A percentile compares a stretch with the other conserved stretches of the same genome.
Conservation (phyloP, 345 rosid genomes). For the Psidium friedrichsthalianum region DNA sequence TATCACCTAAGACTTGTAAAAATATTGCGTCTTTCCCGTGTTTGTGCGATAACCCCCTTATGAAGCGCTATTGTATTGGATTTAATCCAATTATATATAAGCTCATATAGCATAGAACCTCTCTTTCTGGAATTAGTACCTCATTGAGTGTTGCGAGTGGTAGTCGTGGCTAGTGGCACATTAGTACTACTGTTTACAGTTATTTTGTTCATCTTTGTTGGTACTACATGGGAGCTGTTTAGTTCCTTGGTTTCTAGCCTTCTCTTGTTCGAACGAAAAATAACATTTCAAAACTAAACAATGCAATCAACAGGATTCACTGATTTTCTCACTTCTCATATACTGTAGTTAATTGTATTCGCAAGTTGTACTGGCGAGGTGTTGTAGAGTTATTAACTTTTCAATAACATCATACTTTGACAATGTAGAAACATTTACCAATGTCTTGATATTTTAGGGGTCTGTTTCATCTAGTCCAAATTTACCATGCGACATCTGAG, state of each 20-base stretch:
- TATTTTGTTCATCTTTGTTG: not conserved
- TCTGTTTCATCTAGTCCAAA: not conserved
- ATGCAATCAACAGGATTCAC: not conserved
- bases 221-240: not conserved
- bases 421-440: not conserved
- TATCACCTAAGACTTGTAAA: not conserved
- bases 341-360: not conserved
- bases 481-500: not conserved
- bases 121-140: not conserved
- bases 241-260: not conserved
- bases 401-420: not conserved
- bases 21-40: not conserved
- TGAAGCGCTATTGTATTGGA: not conserved
- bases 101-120: not conserved
- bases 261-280: not conserved
- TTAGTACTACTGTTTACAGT: not conserved
- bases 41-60: not conserved
- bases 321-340: not conserved
- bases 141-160: not conserved
- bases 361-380: not conserved
- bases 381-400: not conserved
- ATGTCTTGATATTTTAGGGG: not conserved
- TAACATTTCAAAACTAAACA: not conserved
- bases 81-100: not conserved
- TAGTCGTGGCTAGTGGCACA: not conserved